A percentile compares a stretch with the other conserved stretches of the same genome.
Conservation (phyloP, 2,329 filamentous ascomycete genomes). For the Whalleya microplaca region DNA sequence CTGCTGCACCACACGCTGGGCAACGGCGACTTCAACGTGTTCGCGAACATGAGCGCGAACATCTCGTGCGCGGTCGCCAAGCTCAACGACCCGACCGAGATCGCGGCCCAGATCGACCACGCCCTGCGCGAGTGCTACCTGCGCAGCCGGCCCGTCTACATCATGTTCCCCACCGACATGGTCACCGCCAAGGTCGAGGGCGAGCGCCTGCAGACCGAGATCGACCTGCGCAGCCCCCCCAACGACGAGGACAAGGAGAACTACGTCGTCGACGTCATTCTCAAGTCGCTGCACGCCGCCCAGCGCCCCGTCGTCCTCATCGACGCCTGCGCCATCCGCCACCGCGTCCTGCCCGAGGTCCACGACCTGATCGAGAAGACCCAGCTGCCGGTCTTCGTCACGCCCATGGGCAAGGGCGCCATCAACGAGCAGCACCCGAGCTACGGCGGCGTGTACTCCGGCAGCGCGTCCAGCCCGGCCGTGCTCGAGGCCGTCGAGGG, state of each 20-base stretch:
- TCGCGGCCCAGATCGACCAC: slow-evolving; percentile 76
- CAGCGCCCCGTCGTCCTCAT: slow-evolving; percentile 79
- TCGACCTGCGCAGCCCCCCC: slow-evolving; percentile 65
- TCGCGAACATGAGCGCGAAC: slow-evolving; percentile 74
- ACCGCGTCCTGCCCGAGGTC: slow-evolving; percentile 73
- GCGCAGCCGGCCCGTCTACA: slow-evolving; percentile 78
- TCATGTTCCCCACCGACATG: slow-evolving; percentile 82
- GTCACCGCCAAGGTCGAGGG: slow-evolving; percentile 77
- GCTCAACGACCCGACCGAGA: slow-evolving; percentile 70
- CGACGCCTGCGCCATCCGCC: slow-evolving; percentile 81
- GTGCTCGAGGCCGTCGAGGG: slow-evolving; percentile 68
- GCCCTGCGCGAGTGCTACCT: slow-evolving; percentile 76
- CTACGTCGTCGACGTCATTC: slow-evolving; percentile 79
- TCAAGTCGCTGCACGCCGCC: slow-evolving; percentile 73
- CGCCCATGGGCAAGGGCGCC: slow-evolving; percentile 87
- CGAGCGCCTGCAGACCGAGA: slow-evolving; percentile 67
- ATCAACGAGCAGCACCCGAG: slow-evolving; percentile 76
- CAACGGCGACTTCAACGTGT: slow-evolving; percentile 82
- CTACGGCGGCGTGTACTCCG: slow-evolving; percentile 84
- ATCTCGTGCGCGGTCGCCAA: slow-evolving; percentile 74
- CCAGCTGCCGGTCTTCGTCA: slow-evolving; percentile 79
- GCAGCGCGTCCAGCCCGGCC: slow-evolving; percentile 70
- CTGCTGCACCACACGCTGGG: slow-evolving; percentile 72
- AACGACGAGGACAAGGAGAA: slow-evolving; percentile 76
- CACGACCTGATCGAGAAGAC: slow-evolving; percentile 74